These are phyloP conservation scores for Lyophyllum semitale DNA, from an alignment of 768 basidiomycete genomes.

Conservation along the genomic window DNA sequence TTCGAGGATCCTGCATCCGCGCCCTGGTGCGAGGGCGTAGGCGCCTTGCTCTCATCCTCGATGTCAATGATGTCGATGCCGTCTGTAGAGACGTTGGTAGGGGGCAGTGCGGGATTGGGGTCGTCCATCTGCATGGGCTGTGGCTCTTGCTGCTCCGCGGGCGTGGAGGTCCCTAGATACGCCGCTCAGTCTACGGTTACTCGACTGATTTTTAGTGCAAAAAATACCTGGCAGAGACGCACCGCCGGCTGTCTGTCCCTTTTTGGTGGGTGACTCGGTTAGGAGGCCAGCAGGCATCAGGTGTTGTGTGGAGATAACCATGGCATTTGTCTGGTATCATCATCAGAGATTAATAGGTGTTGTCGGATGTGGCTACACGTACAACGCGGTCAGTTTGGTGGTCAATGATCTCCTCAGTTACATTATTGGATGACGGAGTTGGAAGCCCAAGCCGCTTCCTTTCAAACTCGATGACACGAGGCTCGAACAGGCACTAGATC, in stretches of 20 bases:
- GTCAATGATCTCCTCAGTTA: constrained; percentile 76
- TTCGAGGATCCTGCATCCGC: constrained; percentile 10
- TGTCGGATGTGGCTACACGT: constrained; percentile 19
- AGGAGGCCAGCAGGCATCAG: constrained; percentile 45
- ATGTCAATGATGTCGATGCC: constrained; percentile 50
- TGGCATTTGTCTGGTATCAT: constrained; percentile 79
- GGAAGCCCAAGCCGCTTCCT: constrained; percentile 59
- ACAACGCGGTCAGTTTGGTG: constrained; percentile 57
- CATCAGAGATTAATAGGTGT: constrained; percentile 5
- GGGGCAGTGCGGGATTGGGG: constrained; percentile 29
- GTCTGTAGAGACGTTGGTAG: constrained; percentile 22
- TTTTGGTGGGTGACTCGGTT: constrained; percentile 25
- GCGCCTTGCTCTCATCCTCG: constrained; percentile 43
- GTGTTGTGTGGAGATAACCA: constrained; percentile 90
- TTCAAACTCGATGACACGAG: constrained; percentile 89
- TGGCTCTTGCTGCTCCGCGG: constrained; percentile 31
- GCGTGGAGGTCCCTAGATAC: constrained; percentile 18
- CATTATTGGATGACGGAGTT: constrained; percentile 53
- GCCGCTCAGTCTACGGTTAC: not conserved
- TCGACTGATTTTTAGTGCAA: not conserved
- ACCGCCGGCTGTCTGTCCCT: constrained; percentile 6
- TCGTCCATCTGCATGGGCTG: constrained; percentile 33
- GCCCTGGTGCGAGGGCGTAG: constrained; percentile 25
- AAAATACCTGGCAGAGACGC: constrained; percentile 16
- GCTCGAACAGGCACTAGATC: constrained; percentile 88